Evolutionary conservation across 1,284 basidiomycete genomes (phyloP).

Genomic region (Anthracocystis setariae): DNA sequence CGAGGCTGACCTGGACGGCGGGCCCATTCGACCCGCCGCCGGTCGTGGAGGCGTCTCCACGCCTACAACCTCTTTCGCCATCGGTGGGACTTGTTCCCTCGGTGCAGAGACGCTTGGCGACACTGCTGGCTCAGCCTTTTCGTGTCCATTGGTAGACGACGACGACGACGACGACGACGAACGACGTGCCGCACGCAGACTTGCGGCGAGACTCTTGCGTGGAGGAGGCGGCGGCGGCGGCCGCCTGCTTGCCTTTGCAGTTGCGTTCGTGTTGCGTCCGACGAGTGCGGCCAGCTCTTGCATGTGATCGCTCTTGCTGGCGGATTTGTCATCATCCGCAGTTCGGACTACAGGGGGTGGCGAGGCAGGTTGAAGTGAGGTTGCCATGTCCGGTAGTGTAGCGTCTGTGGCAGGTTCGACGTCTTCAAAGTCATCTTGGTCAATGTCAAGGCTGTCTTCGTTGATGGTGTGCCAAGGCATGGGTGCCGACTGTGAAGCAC

Average conservation of each 20-base stretch:
- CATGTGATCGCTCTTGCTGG: constrained; percentile 26
- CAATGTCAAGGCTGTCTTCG: constrained; percentile 17
- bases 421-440: constrained; percentile 45
- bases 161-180: constrained; percentile 23
- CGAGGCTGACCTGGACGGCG: constrained; percentile 37
- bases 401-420: constrained; percentile 19
- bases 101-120: constrained; percentile 5
- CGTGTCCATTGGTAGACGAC: constrained; percentile 16
- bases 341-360: not conserved
- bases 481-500: not conserved
- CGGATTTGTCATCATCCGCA: not conserved
- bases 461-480: not conserved
- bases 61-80: not conserved
- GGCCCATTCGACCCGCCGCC: constrained; percentile 23
- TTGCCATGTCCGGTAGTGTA: constrained; percentile 12
- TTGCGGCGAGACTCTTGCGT: constrained; percentile 43
- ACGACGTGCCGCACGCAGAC: constrained; percentile 38
- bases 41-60: constrained; percentile 2
- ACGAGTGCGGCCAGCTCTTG: constrained; percentile 41
- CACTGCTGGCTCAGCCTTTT: constrained; percentile 7
- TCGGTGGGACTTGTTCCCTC: not conserved
- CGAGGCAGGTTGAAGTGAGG: not conserved
- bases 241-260: not conserved
- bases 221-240: too few species aligned
- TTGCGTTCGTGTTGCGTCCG: constrained; percentile 12